Percentiles rank a stretch among this genome's conserved stretches.
phyloP scores from a whole-genome alignment of 2,329 filamentous ascomycete genomes.

The Ascochyta clinopodiicola region DNA sequence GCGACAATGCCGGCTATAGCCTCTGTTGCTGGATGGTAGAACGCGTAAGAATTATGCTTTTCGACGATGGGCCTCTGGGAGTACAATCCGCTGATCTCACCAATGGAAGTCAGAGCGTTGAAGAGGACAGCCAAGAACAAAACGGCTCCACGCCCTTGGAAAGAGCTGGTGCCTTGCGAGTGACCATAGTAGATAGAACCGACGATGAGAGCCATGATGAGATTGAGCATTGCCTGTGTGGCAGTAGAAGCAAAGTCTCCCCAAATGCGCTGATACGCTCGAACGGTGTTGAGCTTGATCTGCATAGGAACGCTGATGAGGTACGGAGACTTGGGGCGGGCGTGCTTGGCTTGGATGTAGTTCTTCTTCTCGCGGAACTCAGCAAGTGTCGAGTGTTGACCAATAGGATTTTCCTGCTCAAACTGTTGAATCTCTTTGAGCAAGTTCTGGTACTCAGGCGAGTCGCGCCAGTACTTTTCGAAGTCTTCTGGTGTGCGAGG shows the following conservation, averaged over 20 bases:
- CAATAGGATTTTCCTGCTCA: slow-evolving; percentile 55
- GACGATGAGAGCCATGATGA: slow-evolving; percentile 66
- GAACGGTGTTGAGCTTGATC: slow-evolving; percentile 38
- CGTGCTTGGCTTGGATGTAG: slow-evolving; percentile 60
- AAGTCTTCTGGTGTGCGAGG: slow-evolving; percentile 59
- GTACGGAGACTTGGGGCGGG: slow-evolving; percentile 63
- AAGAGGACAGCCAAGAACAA: slow-evolving; percentile 68
- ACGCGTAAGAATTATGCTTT: slow-evolving; percentile 82
- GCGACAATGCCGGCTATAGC: slow-evolving; percentile 81
- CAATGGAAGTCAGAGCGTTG: slow-evolving; percentile 64
- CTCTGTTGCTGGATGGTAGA: slow-evolving; percentile 88
- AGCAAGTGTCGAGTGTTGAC: slow-evolving; percentile 44
- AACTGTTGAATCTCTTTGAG: slow-evolving; percentile 60
- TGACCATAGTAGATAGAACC: slow-evolving; percentile 66
- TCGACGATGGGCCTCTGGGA: slow-evolving; percentile 89
- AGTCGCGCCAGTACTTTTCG: slow-evolving; percentile 60
- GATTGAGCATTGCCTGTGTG: slow-evolving; percentile 53
- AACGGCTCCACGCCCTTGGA: slow-evolving; percentile 62
- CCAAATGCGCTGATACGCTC: slow-evolving; percentile 45
- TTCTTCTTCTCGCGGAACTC: slow-evolving; percentile 56
- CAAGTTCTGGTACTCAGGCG: slow-evolving; percentile 52
- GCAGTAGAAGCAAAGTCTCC: slow-evolving; percentile 42
- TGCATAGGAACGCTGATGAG: slow-evolving; percentile 61
- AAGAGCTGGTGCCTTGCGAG: slow-evolving; percentile 57
- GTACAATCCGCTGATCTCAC: slow-evolving; percentile 66